These are phyloP conservation scores for Rossbeevera mucosa DNA, from an alignment of 768 basidiomycete species.

Conservation along the genomic window DNA sequence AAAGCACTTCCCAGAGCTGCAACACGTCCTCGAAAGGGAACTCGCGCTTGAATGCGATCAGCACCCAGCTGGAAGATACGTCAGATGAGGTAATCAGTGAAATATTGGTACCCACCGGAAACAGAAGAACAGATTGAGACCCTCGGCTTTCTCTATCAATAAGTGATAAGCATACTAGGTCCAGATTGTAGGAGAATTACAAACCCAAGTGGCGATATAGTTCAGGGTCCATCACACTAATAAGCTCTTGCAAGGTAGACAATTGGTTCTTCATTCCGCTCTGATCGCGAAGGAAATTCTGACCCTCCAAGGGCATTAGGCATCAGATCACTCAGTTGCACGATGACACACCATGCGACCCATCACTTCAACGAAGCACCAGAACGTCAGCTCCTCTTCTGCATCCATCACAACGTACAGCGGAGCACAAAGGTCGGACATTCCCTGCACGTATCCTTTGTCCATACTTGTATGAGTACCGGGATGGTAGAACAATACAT, in stretches of 20 bases:
- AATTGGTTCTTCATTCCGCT: constrained; percentile 97
- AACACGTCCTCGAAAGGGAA: constrained; percentile 90
- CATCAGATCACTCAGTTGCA: constrained; percentile 1
- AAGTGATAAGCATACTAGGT: background rate
- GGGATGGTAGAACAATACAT: background rate
- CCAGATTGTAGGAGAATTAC: background rate
- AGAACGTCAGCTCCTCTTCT: constrained; percentile 89
- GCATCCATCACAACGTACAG: constrained; percentile 88
- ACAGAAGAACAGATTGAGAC: constrained; percentile 94
- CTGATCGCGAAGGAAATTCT: constrained; percentile 94
- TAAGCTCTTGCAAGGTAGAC: constrained; percentile 81
- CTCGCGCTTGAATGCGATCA: constrained; percentile 95
- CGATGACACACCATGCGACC: constrained; percentile 73
- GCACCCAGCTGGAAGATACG: constrained; percentile 60
- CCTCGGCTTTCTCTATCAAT: constrained; percentile 75
- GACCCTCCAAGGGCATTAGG: constrained; percentile 52
- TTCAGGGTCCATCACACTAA: constrained; percentile 93
- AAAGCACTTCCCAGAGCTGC: constrained; percentile 88
- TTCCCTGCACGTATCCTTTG: constrained; percentile 94
- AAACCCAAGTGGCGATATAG: constrained; percentile 85
- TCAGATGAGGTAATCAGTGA: background rate
- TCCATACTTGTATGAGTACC: constrained; percentile 15
- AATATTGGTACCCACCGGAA: constrained; percentile 65
- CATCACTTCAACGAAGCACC: constrained; percentile 96
- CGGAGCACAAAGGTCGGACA: constrained; percentile 95